phyloP scores from a whole-genome alignment of 345 rosid genomes.

The Eucalyptus sp. region DNA sequence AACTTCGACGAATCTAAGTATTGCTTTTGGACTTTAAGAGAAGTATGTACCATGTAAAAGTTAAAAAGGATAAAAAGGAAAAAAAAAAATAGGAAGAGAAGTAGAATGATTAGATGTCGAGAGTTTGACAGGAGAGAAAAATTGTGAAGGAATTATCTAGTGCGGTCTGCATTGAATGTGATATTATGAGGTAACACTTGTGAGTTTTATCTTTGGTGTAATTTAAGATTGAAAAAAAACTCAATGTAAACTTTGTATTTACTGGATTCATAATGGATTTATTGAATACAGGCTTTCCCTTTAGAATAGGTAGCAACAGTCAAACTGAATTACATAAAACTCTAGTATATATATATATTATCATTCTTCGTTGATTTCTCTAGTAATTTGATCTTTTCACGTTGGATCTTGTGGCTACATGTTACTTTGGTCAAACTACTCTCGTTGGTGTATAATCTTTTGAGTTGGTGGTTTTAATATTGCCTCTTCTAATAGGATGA shows the following conservation, averaged over 20 bases:
- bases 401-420: not conserved
- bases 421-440: not conserved
- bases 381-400: not conserved
- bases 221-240: not conserved
- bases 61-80: too few species aligned
- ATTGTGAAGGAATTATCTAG: not conserved
- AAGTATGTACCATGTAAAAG: too few species aligned
- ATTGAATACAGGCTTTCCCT: not conserved
- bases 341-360: too few species aligned
- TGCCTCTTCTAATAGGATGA: not conserved
- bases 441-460: too few species aligned
- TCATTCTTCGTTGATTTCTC: too few species aligned
- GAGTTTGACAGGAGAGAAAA: not conserved
- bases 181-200: not conserved
- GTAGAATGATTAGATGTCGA: not conserved
- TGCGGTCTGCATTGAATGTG: not conserved
- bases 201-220: too few species aligned
- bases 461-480: not conserved
- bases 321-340: too few species aligned
- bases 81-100: too few species aligned
- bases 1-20: too few species aligned
- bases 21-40: too few species aligned
- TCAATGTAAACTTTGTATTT: not conserved
- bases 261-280: too few species aligned
- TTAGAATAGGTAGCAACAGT: not conserved